Evolutionary conservation across 2,329 filamentous ascomycete genomes (phyloP).

Genomic region (Periglandula ipomoeae): DNA sequence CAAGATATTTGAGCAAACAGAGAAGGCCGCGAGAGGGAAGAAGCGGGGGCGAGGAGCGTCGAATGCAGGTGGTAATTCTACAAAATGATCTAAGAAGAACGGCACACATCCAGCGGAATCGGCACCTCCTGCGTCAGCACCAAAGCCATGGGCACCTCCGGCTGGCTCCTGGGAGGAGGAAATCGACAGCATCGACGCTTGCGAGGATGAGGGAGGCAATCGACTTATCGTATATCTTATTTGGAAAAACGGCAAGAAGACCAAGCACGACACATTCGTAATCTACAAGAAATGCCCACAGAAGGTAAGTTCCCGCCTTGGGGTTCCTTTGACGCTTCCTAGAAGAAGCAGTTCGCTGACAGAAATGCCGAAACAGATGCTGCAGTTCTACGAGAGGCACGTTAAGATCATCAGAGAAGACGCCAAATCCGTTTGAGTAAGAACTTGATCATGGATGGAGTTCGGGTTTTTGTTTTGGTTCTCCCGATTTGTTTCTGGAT

Average conservation of each 20-base stretch:
- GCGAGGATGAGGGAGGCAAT: slow-evolving; percentile 52
- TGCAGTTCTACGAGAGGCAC: slow-evolving; percentile 50
- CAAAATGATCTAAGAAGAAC: slow-evolving; percentile 39
- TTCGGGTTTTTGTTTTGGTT: background rate
- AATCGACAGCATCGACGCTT: slow-evolving; percentile 61
- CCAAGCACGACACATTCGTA: slow-evolving; percentile 58
- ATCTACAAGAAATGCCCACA: slow-evolving; percentile 72
- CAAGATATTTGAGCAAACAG: slow-evolving; percentile 40
- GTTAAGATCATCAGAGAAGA: slow-evolving; percentile 41
- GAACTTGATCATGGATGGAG: background rate
- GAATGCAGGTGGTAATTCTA: slow-evolving; percentile 24
- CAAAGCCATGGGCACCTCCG: slow-evolving; percentile 54
- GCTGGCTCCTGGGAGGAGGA: slow-evolving; percentile 70
- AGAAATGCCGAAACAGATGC: slow-evolving; percentile 33
- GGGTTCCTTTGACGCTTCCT: too few species aligned
- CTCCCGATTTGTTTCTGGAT: too few species aligned
- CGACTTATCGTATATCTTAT: slow-evolving; percentile 59
- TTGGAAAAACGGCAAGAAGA: slow-evolving; percentile 67
- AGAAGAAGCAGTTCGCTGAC: too few species aligned
- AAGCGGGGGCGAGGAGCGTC: slow-evolving; percentile 45
- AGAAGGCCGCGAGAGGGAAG: slow-evolving; percentile 41
- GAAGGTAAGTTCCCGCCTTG: slow-evolving; percentile 41
- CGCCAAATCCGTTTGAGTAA: slow-evolving; percentile 11
- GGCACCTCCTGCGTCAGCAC: slow-evolving; percentile 37
- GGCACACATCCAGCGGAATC: slow-evolving; percentile 39